Conservation (phyloP, 306 rosid genomes). For the Potentilla sterilis region DNA sequence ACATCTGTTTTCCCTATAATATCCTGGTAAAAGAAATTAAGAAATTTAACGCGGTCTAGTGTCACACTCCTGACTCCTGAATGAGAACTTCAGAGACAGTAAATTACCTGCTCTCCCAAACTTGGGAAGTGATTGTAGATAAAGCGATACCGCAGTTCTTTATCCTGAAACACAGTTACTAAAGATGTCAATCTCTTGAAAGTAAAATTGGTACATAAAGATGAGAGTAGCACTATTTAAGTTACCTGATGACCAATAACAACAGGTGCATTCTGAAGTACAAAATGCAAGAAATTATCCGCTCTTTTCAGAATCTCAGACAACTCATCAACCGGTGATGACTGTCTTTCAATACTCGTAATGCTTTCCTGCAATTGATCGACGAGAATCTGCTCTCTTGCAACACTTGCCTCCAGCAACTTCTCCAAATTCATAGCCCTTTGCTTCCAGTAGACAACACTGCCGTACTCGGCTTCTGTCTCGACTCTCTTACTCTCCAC, state of each 20-base stretch:
- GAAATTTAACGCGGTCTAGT: slow-evolving; percentile 10
- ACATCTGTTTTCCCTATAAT: slow-evolving; percentile 91
- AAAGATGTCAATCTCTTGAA: slow-evolving; percentile 20
- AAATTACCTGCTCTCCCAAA: slow-evolving; percentile 87
- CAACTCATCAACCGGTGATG: slow-evolving; percentile 87
- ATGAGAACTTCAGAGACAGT: slow-evolving; percentile 34
- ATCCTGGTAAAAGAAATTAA: slow-evolving; percentile 45
- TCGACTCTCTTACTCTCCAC: slow-evolving; percentile 69
- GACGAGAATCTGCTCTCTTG: slow-evolving; percentile 63
- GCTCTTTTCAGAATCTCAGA: slow-evolving; percentile 85
- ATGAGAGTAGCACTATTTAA: background rate
- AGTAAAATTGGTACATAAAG: background rate
- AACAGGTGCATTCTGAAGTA: slow-evolving; percentile 96
- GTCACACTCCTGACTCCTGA: background rate
- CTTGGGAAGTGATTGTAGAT: slow-evolving; percentile 98
- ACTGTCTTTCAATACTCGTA: slow-evolving; percentile 61
- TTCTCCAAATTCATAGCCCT: slow-evolving; percentile 57
- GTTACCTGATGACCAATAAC: slow-evolving; percentile 98
- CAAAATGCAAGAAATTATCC: slow-evolving; percentile 86
- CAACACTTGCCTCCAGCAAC: slow-evolving; percentile 64
- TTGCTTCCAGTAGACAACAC: slow-evolving; percentile 80
- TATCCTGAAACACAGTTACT: slow-evolving; percentile 57
- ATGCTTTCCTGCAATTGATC: slow-evolving; percentile 77
- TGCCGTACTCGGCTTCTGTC: slow-evolving; percentile 75
- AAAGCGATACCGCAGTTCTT: slow-evolving; percentile 89